Base-by-base conservation (phyloP, 2,329 filamentous ascomycete genomes). In the Xylaria sp. region DNA sequence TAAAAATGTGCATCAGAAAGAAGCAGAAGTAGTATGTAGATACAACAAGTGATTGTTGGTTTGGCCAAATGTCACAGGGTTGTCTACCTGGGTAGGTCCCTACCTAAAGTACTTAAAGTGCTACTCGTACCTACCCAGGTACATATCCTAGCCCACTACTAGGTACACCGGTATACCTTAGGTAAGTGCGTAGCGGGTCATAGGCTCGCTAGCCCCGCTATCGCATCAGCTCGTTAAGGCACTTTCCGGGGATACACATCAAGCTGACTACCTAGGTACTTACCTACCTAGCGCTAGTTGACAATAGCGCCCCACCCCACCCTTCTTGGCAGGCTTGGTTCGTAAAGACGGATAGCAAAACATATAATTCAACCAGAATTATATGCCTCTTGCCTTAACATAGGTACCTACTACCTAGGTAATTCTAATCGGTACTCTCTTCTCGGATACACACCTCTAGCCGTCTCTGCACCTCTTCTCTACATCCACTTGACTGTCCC, bases 1-100 rank as follows among this genome's bases (percentile, higher is more conserved):
- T 35, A 29, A n/a, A n/a, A n/a, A n/a, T n/a, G n/a, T n/a, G n/a
- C 16, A 54, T 5, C 27, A 21, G 32, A 6, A 55, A 5, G 53
- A 25, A 8, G 29, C 23, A 37, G n/a, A 47, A 29, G 23, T 25
- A 16, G 25, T 23, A 55, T n/a, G 51, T n/a, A 55, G 35, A 37
- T 29, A 23, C 51, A 23, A 29, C 18, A 16, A 55, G 51, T 55
- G 21, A 37, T 55, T 55, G 51, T 55, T 55, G 51, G 29, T 37
- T 23, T 37, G 32, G 51, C 10, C 32, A 9, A 23, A 13, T n/a
- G 21, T 40, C 53, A 42, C 53, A 10, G 53, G 53, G 21, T 16
- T 35, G 27, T 53, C 27, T 16, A 53, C 25, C 5, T 12, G 3
- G 13, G 37, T 42, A 42, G 40, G 40, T 44, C 40, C n/a, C 4